These are phyloP conservation scores for Luffa aegyptiaca DNA, from an alignment of 306 rosid species.

Conservation along the genomic window DNA sequence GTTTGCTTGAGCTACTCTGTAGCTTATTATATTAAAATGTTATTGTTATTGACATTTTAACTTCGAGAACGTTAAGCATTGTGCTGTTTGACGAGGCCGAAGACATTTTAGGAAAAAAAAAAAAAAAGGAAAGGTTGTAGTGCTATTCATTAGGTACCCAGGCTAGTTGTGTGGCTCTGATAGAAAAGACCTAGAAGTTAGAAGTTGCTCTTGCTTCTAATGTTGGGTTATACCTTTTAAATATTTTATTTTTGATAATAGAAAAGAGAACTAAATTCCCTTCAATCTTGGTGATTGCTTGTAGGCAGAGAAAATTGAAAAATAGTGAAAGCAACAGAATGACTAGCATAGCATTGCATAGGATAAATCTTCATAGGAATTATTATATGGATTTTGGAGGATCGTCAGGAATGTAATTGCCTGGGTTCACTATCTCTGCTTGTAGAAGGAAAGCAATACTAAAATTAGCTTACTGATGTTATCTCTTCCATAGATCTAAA, in stretches of 20 bases:
- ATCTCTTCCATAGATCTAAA: not conserved
- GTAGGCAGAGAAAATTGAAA: not conserved
- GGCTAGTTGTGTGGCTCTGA: not conserved
- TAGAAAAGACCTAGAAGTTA: not conserved
- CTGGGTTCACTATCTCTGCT: not conserved
- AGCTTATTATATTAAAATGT: not conserved
- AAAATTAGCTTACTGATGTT: not conserved
- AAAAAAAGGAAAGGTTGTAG: not conserved
- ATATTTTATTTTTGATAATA: not conserved
- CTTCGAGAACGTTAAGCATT: not conserved
- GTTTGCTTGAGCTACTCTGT: not conserved
- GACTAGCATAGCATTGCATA: not conserved
- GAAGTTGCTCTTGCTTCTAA: not conserved
- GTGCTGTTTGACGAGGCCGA: not conserved
- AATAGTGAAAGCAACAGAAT: not conserved
- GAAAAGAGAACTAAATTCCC: not conserved
- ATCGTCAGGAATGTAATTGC: not conserved
- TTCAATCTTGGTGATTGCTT: not conserved
- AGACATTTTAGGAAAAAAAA: not conserved
- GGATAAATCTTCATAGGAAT: not conserved
- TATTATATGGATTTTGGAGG: not conserved
- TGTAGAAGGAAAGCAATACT: not conserved
- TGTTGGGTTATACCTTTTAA: not conserved
- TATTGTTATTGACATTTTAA: not conserved
- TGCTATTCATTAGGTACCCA: not conserved